phyloP scores from a whole-genome alignment of 1,284 basidiomycete genomes.

The Schizophyllum commune region DNA sequence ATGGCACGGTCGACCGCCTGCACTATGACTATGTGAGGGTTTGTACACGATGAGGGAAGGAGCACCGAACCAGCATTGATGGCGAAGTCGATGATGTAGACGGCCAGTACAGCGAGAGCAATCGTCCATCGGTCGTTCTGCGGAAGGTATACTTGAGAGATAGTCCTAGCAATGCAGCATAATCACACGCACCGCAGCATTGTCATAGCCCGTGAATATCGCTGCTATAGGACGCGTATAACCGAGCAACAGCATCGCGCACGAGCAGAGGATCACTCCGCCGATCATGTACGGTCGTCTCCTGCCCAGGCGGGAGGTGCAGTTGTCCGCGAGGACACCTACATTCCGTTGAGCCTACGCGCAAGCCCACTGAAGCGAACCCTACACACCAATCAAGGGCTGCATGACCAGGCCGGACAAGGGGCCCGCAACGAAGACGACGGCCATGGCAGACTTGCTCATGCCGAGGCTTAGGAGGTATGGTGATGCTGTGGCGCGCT shows the following conservation, averaged over 20 bases:
- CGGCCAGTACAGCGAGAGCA: conserved; percentile 74
- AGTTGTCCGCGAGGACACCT: conserved; percentile 73
- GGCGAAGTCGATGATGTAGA: conserved; percentile 89
- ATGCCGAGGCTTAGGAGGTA: conserved; percentile 89
- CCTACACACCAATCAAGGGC: conserved; percentile 66
- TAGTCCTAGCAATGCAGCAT: background rate
- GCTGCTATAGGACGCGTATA: conserved; percentile 73
- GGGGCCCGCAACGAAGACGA: conserved; percentile 93
- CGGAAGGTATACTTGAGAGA: background rate
- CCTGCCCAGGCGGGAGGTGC: conserved; percentile 78
- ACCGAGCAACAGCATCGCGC: conserved; percentile 78
- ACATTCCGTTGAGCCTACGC: background rate
- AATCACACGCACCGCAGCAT: conserved; percentile 21
- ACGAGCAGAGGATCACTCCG: conserved; percentile 59
- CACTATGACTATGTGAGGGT: conserved; percentile 30
- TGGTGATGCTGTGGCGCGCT: conserved; percentile 56
- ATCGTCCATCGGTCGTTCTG: conserved; percentile 65
- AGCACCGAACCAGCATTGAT: conserved; percentile 70
- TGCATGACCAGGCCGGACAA: conserved; percentile 89
- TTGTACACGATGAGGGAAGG: background rate
- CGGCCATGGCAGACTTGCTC: conserved; percentile 79
- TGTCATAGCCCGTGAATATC: conserved; percentile 40
- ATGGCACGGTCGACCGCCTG: conserved; percentile 82
- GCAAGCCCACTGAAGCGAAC: background rate
- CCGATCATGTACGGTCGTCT: conserved; percentile 81